Base-by-base conservation (phyloP, 306 rosid species). In the Mucuna pruriens region DNA sequence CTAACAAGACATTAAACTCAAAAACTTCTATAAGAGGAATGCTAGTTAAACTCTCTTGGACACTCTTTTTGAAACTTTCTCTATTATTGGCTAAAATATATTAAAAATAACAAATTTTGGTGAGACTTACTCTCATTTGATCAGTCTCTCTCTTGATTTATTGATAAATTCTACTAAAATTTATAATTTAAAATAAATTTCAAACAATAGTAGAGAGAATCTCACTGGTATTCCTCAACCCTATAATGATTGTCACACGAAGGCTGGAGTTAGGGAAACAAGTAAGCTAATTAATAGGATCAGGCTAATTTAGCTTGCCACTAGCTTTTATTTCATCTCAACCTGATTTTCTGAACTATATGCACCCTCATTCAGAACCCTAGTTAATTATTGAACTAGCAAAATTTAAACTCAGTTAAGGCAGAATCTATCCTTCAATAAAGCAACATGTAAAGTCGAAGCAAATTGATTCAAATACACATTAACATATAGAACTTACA, bases 401-500 rank as follows among this genome's bases (percentile, higher is more conserved):
- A 64, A 54, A 57, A 26, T 55, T 4, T 40, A 40, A 69, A 70
- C 20, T 49, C 68, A 16, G 17, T 51, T 69, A 33, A 49, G 71
- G 63, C 23, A 33, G 23, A 66, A 44, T 10, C 4, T 20, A 16
- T 31, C 44, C 72, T 54, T 65, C 20, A 39, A 38, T 40, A 19
- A 65, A 60, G 64, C 12, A 70, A 77, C 13, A 22, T 31, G 2
- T 40, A 25, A 62, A 31, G 20, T 2, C 4, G 46, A 64, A 29
- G 61, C 42, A 54, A 6, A 20, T 54, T 54, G 51, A 42, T 23
- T 26, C 20, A 17, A 38, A 12, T 54, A 45, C 68, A 13, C 45
- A 57, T 60, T 29, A 70, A 64, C 33, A 54, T 8, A 71, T 12
- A 42, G 61, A 55, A 72, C 85, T 77, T 75, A 85, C 90, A 48